Conservation (phyloP, 306 rosid genomes). For the Casuarina cunninghamiana region DNA sequence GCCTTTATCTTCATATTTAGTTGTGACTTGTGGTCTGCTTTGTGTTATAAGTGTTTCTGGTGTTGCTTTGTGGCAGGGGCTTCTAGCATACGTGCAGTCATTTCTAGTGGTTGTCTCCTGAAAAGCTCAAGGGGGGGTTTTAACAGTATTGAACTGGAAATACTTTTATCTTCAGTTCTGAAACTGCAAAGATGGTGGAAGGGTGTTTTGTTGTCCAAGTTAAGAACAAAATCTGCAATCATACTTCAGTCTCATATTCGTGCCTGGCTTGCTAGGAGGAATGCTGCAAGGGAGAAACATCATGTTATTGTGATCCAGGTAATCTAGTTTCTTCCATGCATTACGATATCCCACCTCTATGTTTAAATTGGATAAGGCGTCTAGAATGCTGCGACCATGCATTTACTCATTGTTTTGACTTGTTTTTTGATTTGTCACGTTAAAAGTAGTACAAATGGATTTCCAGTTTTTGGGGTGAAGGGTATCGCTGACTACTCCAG, state of each 20-base stretch:
- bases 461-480: not conserved
- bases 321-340: slow-evolving; percentile 24
- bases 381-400: not conserved
- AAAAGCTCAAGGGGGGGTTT: slow-evolving; percentile 29
- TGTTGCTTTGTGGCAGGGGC: slow-evolving; percentile 41
- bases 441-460: not conserved
- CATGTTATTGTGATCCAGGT: slow-evolving; percentile 65
- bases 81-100: slow-evolving; percentile 33
- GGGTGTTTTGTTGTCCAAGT: slow-evolving; percentile 39
- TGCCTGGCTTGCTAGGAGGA: slow-evolving; percentile 64
- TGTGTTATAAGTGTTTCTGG: slow-evolving; percentile 3
- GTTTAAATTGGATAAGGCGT: slow-evolving; percentile 2
- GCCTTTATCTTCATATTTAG: slow-evolving; percentile 8
- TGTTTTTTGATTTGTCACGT: not conserved
- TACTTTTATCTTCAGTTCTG: slow-evolving; percentile 49
- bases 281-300: slow-evolving; percentile 45
- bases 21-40: slow-evolving; percentile 14
- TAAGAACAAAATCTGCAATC: slow-evolving; percentile 50
- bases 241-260: slow-evolving; percentile 72
- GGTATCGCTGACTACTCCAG: not conserved
- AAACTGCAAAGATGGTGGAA: slow-evolving; percentile 94
- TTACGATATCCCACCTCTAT: not conserved
- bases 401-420: not conserved
- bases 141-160: slow-evolving; percentile 45
- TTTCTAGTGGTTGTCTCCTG: slow-evolving; percentile 23